Evolutionary conservation across 768 basidiomycete species (phyloP), one percentile per base, ranked within the genome.

Genomic region (Phaeotremella fagi): DNA sequence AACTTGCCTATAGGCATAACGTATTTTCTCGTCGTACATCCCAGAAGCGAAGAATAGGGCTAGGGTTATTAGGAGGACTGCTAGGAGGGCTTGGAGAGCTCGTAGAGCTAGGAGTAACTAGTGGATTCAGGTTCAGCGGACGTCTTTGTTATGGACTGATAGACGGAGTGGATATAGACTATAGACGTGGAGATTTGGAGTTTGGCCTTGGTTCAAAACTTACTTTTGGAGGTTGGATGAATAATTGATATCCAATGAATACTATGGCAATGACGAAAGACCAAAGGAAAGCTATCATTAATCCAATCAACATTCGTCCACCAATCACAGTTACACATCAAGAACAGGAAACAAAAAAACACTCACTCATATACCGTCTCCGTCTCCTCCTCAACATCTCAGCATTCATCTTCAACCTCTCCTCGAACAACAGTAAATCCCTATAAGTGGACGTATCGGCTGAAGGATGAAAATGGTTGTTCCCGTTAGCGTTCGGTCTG

Each of bases 11-110:
- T 95, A 91, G 18, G 94, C 91, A 72, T 95, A 97, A 3, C 83
- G 87, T 64, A 98, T 92, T 78, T 94, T 92, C 74, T 99, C 91
- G 3, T 85, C 79, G 67, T 97, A 99, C 82, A 92, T 87, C 16
- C 94, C 94, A 63, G 88, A 92, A 7, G 90, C 90, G 72, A 95
- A 97, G 80, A 98, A 95, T 33, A 99, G 81, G 27, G 87, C 81
- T 6, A 98, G 82, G 1, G 92, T 92, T 14, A 90, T 91, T 49
- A 90, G 83, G 18, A 86, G 83, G 25, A 98, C 88, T 55, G 94
- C 87, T 11, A 95, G 78, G 31, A 90, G 75, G 1, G 87, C 89
- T 29, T 82, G 85, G 5, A 60, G 36, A 2, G 50, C 61, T 78
- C 50, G 75, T 73, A 74, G 71, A 45, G 88, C 78, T 37, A 90